A percentile compares a stretch with the other conserved stretches of the same genome.
Conservation (phyloP, 2,329 filamentous ascomycete genomes). For the Verticillium zaregamsianum region DNA sequence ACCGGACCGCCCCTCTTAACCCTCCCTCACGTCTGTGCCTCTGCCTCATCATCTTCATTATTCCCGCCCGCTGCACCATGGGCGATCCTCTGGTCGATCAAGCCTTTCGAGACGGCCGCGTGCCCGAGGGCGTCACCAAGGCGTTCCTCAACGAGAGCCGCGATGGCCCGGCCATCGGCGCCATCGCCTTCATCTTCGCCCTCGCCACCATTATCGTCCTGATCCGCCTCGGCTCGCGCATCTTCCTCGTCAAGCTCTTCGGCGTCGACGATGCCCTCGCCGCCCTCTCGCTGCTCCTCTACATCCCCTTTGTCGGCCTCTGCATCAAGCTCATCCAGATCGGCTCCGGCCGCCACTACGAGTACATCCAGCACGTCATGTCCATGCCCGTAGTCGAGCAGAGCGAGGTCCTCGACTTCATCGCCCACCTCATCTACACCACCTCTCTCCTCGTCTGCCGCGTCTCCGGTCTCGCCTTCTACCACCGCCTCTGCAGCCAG, state of each 20-base stretch:
- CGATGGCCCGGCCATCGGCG: constrained; percentile 31
- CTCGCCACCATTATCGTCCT: constrained; percentile 29
- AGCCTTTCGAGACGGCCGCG: constrained; percentile 29
- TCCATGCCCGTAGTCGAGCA: constrained; percentile 31
- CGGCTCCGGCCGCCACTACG: constrained; percentile 42
- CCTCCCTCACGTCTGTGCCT: neutral
- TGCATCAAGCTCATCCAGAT: constrained; percentile 39
- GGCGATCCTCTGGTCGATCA: constrained; percentile 14
- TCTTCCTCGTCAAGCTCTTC: constrained; percentile 18
- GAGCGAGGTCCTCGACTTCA: constrained; percentile 44
- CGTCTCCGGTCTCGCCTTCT: constrained; percentile 48
- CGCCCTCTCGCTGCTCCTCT: constrained; percentile 7
- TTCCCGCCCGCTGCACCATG: neutral
- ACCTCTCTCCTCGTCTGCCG: constrained; percentile 44
- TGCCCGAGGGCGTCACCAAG: constrained; percentile 28
- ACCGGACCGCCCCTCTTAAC: neutral
- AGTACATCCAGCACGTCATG: constrained; percentile 42
- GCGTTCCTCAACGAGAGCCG: constrained; percentile 30
- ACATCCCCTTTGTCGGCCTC: constrained; percentile 38
- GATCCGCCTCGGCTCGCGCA: constrained; percentile 27
- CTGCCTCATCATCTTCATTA: neutral
- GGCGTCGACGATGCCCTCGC: constrained; percentile 12
- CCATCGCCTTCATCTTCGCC: constrained; percentile 31
- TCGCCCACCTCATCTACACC: constrained; percentile 48
- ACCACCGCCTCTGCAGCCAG: constrained; percentile 38